phyloP scores from a whole-genome alignment of 345 rosid genomes.

The Citrus mangshanensis region DNA sequence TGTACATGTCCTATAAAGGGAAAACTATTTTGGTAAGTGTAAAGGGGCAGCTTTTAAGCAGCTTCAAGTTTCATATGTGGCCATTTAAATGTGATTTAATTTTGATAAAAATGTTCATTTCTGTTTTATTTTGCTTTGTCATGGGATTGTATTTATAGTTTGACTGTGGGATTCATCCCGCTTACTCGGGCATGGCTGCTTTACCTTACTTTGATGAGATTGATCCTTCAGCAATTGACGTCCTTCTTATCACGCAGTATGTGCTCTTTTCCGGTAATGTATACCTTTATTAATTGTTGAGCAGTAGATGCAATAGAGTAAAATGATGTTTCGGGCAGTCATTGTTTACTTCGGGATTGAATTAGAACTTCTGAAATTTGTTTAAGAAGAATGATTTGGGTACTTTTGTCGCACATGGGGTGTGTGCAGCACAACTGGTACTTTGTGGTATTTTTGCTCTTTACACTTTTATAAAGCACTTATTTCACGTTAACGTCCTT shows the following conservation, averaged over 20 bases:
- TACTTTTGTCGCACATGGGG: not conserved
- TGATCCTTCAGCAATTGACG: slow-evolving; percentile 85
- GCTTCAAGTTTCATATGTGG: not conserved
- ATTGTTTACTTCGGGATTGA: not conserved
- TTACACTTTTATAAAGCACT: no score
- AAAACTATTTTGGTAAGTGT: slow-evolving; percentile 60
- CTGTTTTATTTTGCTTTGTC: not conserved
- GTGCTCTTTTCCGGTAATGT: not conserved
- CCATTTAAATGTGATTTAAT: not conserved
- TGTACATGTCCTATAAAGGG: slow-evolving; percentile 84
- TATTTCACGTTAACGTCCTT: slow-evolving; percentile 55
- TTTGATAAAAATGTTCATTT: not conserved
- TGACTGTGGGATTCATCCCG: slow-evolving; percentile 94
- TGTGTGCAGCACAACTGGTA: no score
- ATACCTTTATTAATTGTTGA: not conserved
- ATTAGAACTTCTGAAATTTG: not conserved
- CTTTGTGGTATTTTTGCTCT: not conserved
- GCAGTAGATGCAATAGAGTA: not conserved
- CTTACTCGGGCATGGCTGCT: slow-evolving; percentile 90
- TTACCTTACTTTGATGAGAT: slow-evolving; percentile 94
- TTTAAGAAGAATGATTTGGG: not conserved
- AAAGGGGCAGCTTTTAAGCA: not conserved
- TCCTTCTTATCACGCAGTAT: slow-evolving; percentile 89
- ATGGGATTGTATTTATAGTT: slow-evolving; percentile 39
- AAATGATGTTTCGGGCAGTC: not conserved